phyloP scores from a whole-genome alignment of 768 basidiomycete genomes.

The Chlorophyllum brunneum region DNA sequence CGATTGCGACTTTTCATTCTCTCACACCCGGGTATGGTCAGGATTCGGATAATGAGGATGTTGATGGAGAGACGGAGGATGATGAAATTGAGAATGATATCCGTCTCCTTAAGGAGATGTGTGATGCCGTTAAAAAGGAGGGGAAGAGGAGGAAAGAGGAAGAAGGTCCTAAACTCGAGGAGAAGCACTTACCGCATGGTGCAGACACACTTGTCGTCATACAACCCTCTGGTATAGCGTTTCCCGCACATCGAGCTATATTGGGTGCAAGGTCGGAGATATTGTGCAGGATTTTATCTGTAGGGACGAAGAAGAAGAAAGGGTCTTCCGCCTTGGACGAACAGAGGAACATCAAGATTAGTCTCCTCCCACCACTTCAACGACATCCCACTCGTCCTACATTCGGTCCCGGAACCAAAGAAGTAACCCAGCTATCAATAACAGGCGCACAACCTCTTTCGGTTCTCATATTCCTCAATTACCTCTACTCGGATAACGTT shows the following conservation, averaged over 20 bases:
- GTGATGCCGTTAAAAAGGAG: slow-evolving; percentile 27
- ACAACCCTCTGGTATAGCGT: slow-evolving; percentile 28
- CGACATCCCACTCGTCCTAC: slow-evolving; percentile 19
- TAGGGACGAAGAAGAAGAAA: neutral
- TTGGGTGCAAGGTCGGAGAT: slow-evolving; percentile 55
- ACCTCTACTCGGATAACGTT: slow-evolving; percentile 85
- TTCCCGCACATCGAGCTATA: slow-evolving; percentile 66
- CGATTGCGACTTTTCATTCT: neutral
- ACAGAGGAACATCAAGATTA: slow-evolving; percentile 15
- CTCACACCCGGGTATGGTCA: neutral
- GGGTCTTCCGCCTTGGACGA: slow-evolving; percentile 11
- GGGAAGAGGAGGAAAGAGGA: slow-evolving; percentile 18
- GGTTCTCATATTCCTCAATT: slow-evolving; percentile 72
- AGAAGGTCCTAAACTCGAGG: slow-evolving; percentile 16
- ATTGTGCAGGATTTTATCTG: slow-evolving; percentile 38
- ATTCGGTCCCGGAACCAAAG: slow-evolving; percentile 19
- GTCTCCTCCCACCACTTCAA: neutral
- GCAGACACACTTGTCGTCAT: slow-evolving; percentile 61
- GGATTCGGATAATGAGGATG: slow-evolving; percentile 22
- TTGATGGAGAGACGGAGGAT: slow-evolving; percentile 35
- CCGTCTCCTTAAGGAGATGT: slow-evolving; percentile 27
- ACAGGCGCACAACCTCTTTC: slow-evolving; percentile 60
- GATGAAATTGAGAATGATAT: slow-evolving; percentile 34
- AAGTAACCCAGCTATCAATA: slow-evolving; percentile 37
- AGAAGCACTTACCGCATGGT: slow-evolving; percentile 37